Conservation (phyloP, 2,329 filamentous ascomycete genomes). For the Gaeumannomyces tritici region DNA sequence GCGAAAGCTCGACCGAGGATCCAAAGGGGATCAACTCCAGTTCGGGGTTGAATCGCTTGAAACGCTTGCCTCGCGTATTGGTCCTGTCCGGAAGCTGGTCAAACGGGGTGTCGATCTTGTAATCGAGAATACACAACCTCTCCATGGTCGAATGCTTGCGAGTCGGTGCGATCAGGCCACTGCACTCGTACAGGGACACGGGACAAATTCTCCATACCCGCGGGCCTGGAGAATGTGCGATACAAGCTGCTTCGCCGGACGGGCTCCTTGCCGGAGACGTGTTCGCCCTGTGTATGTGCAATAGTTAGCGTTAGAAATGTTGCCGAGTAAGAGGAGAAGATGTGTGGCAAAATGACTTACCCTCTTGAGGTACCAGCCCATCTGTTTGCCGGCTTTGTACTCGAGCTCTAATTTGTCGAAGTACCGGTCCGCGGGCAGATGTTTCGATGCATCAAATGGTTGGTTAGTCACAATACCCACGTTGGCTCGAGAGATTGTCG, state of each 20-base stretch:
- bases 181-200: background rate
- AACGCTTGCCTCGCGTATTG: background rate
- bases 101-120: background rate
- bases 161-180: background rate
- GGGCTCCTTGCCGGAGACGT: background rate
- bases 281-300: background rate
- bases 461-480: slow-evolving; percentile 4
- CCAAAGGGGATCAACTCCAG: slow-evolving; percentile 9
- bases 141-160: background rate
- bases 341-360: slow-evolving; percentile 4
- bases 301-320: no score
- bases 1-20: slow-evolving; percentile 7
- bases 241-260: background rate
- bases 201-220: background rate
- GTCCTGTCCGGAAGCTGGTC: background rate
- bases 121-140: background rate
- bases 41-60: slow-evolving; percentile 3
- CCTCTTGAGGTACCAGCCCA: slow-evolving; percentile 9
- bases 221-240: background rate
- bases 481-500: slow-evolving; percentile 9
- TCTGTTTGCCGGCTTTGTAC: slow-evolving; percentile 6
- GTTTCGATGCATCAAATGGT: slow-evolving; percentile 1
- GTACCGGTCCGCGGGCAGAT: slow-evolving; percentile 3
- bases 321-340: background rate
- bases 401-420: background rate